These are phyloP conservation scores for Camellia lanceoleosa DNA, from an alignment of 148 eudicot genomes.

Conservation along the genomic window DNA sequence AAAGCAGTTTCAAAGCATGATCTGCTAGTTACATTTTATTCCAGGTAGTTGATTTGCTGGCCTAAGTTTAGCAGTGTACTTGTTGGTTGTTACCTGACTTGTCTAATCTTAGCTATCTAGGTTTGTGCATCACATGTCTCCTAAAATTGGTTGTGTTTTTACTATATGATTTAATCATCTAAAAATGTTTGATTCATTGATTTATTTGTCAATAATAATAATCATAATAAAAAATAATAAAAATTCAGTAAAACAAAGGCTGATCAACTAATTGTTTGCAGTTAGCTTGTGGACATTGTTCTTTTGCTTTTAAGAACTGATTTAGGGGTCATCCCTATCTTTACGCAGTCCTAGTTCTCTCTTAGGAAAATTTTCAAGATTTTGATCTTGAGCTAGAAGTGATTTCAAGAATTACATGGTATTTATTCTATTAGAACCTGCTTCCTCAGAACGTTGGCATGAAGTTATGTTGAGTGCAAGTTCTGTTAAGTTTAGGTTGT, in stretches of 20 bases:
- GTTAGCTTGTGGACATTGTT: background rate
- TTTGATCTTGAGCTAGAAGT: background rate
- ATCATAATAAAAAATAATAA: background rate
- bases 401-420: background rate
- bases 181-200: background rate
- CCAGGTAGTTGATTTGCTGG: slow-evolving; percentile 23
- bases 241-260: background rate
- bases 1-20: slow-evolving; percentile 24
- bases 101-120: background rate
- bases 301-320: background rate
- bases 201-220: background rate
- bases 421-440: too few relatives aligned
- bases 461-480: background rate
- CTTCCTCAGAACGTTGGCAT: background rate
- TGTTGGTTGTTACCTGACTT: background rate
- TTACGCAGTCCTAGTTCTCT: background rate
- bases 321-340: background rate
- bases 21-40: slow-evolving; percentile 17
- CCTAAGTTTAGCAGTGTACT: slow-evolving; percentile 9
- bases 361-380: background rate
- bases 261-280: background rate
- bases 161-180: background rate
- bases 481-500: background rate
- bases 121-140: slow-evolving; percentile 9
- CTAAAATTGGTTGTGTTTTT: background rate